phyloP scores from a whole-genome alignment of 768 basidiomycete genomes.

The Phylloporus arenicola region DNA sequence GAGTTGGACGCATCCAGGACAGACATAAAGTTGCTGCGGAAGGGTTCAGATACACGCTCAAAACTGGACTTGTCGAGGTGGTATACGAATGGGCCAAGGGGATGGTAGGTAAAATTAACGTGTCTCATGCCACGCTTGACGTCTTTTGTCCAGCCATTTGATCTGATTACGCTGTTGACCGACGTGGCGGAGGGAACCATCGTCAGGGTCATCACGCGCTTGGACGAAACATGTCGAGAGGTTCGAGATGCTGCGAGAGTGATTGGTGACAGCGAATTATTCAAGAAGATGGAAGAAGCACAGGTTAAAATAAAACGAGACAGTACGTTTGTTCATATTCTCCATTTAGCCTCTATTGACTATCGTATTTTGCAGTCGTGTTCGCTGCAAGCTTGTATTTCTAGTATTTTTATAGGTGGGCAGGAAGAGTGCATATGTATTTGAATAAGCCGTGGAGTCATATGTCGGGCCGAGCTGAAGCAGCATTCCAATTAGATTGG shows the following conservation, averaged over 20 bases:
- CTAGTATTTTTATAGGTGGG: constrained; percentile 31
- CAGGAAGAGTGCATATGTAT: not conserved
- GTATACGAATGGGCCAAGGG: constrained; percentile 99
- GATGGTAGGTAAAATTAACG: constrained; percentile 59
- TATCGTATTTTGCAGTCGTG: constrained; percentile 47
- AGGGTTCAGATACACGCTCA: constrained; percentile 73
- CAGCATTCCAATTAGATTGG: constrained; percentile 19
- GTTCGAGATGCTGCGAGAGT: constrained; percentile 96
- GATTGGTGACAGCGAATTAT: constrained; percentile 91
- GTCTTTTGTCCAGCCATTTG: constrained; percentile 66
- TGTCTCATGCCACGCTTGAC: not conserved
- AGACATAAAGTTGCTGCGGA: constrained; percentile 71
- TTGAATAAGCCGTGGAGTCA: constrained; percentile 3
- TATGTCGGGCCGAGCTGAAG: constrained; percentile 3
- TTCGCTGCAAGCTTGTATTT: constrained; percentile 88
- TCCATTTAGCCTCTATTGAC: constrained; percentile 3
- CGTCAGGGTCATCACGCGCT: constrained; percentile 89
- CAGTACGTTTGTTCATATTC: constrained; percentile 52
- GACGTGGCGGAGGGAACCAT: constrained; percentile 97
- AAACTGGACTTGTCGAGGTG: constrained; percentile 90
- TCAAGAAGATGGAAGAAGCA: constrained; percentile 97
- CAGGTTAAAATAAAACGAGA: constrained; percentile 94
- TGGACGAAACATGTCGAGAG: constrained; percentile 96
- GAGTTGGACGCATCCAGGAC: constrained; percentile 77
- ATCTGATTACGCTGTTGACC: constrained; percentile 87